These are phyloP conservation scores for Aspergillus udagawae DNA, from an alignment of 2,329 filamentous ascomycete species.

Conservation along the genomic window DNA sequence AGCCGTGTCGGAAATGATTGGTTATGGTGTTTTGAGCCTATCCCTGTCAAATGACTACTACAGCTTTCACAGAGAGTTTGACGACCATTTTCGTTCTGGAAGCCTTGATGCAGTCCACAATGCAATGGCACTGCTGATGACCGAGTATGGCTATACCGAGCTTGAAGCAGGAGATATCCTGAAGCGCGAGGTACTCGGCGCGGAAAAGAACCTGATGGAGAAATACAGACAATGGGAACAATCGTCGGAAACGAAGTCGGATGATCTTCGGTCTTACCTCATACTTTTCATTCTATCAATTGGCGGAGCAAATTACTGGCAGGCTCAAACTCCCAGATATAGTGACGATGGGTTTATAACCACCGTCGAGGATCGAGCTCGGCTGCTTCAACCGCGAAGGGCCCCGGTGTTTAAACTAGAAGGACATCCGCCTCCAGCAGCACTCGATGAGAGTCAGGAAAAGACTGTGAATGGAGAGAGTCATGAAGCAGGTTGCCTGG, in stretches of 20 bases:
- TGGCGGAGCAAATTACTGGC: slow-evolving; percentile 4
- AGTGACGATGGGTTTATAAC: not conserved
- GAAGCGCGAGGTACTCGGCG: slow-evolving; percentile 2
- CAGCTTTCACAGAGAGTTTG: slow-evolving; percentile 7
- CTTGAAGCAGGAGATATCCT: slow-evolving; percentile 5
- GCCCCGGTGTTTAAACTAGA: not conserved
- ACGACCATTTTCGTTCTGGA: not conserved
- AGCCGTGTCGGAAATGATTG: not conserved
- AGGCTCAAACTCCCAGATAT: not conserved
- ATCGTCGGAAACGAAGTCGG: not conserved
- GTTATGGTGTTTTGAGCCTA: not conserved
- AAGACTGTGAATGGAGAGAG: not conserved
- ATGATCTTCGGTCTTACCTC: slow-evolving; percentile 1
- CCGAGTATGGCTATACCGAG: slow-evolving; percentile 9
- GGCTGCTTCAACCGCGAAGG: not conserved
- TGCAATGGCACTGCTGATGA: slow-evolving; percentile 8
- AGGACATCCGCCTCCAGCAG: not conserved
- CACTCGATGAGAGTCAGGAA: not conserved
- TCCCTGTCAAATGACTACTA: slow-evolving; percentile 8
- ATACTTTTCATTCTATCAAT: not conserved
- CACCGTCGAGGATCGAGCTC: not conserved
- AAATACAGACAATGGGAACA: slow-evolving; percentile 3
- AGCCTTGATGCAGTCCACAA: slow-evolving; percentile 7
- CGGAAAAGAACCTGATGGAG: slow-evolving; percentile 3
- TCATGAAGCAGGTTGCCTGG: not conserved